Base-by-base conservation (phyloP, 1,139 yeast species). In the Pichia sp. region DNA sequence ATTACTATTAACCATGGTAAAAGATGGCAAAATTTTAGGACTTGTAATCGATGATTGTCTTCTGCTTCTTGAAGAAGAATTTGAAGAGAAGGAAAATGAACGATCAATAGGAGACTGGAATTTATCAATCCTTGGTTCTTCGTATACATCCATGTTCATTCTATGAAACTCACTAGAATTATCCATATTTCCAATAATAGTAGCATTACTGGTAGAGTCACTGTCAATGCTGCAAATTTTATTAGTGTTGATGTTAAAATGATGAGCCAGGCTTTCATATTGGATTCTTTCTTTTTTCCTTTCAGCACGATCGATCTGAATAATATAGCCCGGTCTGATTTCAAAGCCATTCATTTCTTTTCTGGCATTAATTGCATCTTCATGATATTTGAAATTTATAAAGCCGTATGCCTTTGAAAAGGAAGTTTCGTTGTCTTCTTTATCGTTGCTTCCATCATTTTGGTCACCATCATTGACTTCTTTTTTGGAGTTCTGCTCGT, bases 271-370 rank as follows among this genome's bases (percentile, higher is more conserved):
- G 29, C 58, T 58, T 48, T 66, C 64, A 47, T 59, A 57, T 62
- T 67, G 61, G 34, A 52, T 50, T 29, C 69, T 59, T 38, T 72
- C 76, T 54, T 70, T 72, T 55, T 69, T 70, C 43, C 75, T 67
- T 58, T 73, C 76, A 3, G 76, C 77, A 50, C 70, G 67, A 3
- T 71, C 69, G 6, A 74, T 70, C 26, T 66, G 64, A 5, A 74
- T 50, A 4, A 51, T 53, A 29, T 50, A 52, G 13, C 67, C 72
- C 3, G 62, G 60, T n/a, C 60, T 61, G 1, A 73, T 56, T 49
- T 70, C 72, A 40, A 54, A 62, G n/a, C 65, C 63, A 45, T 72
- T 64, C 55, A 74, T 60, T 10, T 60, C 61, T 34, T 61, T 55
- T 34, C 67, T 62, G 1, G 77, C 76, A 8, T 54, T 53, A 8